Evolutionary conservation across 768 basidiomycete genomes (phyloP).

Genomic region (Xerocomellus chrysenteron): DNA sequence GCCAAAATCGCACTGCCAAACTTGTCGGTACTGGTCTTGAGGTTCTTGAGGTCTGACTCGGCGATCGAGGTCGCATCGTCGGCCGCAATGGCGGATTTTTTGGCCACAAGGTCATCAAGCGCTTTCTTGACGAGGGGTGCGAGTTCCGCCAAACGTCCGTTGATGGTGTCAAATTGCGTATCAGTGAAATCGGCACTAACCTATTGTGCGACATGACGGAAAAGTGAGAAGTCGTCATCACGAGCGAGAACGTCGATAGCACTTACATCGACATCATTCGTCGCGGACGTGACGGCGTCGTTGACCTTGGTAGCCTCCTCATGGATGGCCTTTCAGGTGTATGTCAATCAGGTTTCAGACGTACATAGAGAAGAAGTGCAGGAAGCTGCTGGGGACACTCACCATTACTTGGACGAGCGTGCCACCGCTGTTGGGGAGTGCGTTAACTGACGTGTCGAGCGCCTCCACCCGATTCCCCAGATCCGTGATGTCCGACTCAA

Average conservation of each 20-base stretch:
- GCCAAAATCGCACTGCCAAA: background rate
- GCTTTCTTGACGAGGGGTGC: background rate
- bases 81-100: background rate
- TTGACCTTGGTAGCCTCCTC: fast-evolving
- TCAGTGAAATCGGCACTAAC: background rate
- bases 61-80: fast-evolving
- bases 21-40: background rate
- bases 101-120: background rate
- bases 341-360: background rate
- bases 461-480: background rate
- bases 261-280: background rate
- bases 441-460: background rate
- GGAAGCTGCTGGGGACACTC: background rate
- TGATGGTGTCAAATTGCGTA: background rate
- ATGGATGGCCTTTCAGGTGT: background rate
- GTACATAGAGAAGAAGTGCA: background rate
- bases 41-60: background rate
- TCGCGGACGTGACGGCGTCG: fast-evolving
- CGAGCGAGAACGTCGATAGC: background rate
- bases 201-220: background rate
- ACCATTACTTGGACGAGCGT: fast-evolving
- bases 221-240: background rate
- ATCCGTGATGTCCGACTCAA: background rate
- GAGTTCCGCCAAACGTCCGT: fast-evolving
- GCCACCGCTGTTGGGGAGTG: background rate